Base-by-base conservation (phyloP, 768 basidiomycete genomes). In the Sistotremastrum suecicum region DNA sequence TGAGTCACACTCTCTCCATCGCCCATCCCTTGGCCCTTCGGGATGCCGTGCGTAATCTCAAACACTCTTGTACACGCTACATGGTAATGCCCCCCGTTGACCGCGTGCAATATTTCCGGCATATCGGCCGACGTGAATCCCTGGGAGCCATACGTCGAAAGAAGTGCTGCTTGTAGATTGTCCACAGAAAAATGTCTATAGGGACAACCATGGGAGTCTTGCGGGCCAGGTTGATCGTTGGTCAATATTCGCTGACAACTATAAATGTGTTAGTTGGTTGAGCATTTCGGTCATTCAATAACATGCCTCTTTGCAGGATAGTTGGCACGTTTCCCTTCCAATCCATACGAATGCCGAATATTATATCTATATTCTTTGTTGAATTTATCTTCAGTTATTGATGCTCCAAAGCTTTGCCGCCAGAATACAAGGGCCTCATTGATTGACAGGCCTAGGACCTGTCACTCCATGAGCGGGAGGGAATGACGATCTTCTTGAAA, bases 321-420 rank as follows among this genome's bases (percentile, higher is more conserved):
- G 57, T 97, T 97, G 37, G 83, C 85, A 39, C 94, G 76, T 61
- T 83, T 88, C 7, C 95, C 95, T 59, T 98, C 95, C 43, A 95
- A 65, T 35, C 95, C 95, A 56, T 80, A 99, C 4, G 79, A 80
- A 60, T 99, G 95, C 39, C 94, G 80, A 54, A 99, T 91, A 53
- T 98, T 99, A 61, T 99, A 99, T 55, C 78, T 82, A 71, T 97
- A 82, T 58, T 95, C 86, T 59, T 98, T 99, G 68, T 92, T 94
- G 65, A 98, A 99, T 60, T 89, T 83, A 64, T 97, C 90, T 48
- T 97, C 94, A 7, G 81, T 78, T 45, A 88, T 76, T 30, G 64
- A 67, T 50, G 68, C 56, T 5, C 60, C 62, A 59, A 94, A 95
- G 29, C 85, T 80, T 58, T 80, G 85, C 45, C 88, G 70, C 95